Evolutionary conservation across 75 land plant species (phyloP).

Genomic region (Sequoiadendron giganteum): DNA sequence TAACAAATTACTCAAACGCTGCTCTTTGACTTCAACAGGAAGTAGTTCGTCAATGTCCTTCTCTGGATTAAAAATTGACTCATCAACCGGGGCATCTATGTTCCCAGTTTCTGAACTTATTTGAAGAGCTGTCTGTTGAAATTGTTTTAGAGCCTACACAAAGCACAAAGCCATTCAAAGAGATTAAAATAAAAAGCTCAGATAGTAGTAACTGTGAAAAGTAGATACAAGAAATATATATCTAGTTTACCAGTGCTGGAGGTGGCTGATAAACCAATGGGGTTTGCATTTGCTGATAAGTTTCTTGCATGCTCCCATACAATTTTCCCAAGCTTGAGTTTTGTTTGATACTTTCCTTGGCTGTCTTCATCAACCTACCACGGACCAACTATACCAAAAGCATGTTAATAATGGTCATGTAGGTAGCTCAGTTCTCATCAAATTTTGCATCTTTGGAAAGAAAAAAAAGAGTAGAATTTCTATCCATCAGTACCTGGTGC

Average conservation of each 20-base stretch:
- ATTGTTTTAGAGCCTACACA: constrained; percentile 60
- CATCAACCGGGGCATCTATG: constrained; percentile 66
- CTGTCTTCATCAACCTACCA: constrained; percentile 59
- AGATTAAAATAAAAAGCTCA: not conserved
- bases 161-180: not conserved
- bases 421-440: not conserved
- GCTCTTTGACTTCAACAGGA: constrained; percentile 92
- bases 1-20: constrained; percentile 82
- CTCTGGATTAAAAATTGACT: constrained; percentile 69
- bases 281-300: constrained; percentile 80
- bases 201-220: not conserved
- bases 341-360: constrained; percentile 50
- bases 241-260: constrained; percentile 32
- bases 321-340: constrained; percentile 65
- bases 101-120: constrained; percentile 50
- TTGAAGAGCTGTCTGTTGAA: constrained; percentile 58
- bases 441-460: not conserved
- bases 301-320: constrained; percentile 84
- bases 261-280: constrained; percentile 64
- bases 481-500: constrained; percentile 34
- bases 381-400: constrained; percentile 61
- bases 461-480: not conserved
- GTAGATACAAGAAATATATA: not conserved
- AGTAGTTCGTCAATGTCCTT: constrained; percentile 83
- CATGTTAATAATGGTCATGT: not conserved